Conservation (phyloP, 2,329 filamentous ascomycete species). For the Leptosphaerulina australis region DNA sequence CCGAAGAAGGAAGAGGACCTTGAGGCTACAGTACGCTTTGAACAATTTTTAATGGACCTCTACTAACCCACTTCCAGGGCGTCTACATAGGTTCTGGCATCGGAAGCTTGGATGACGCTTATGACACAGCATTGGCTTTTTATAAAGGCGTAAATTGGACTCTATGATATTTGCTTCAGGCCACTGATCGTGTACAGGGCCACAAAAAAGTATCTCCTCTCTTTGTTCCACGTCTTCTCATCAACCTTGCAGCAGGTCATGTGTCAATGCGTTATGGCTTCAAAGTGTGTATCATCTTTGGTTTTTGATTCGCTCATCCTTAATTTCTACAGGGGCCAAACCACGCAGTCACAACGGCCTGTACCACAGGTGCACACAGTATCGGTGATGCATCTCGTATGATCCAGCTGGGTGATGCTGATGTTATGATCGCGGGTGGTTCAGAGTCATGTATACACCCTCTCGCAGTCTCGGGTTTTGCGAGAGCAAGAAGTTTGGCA, state of each 20-base stretch:
- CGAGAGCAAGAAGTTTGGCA: slow-evolving; percentile 82
- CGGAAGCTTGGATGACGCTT: slow-evolving; percentile 90
- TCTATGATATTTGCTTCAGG: rapidly evolving
- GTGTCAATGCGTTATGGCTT: slow-evolving; percentile 92
- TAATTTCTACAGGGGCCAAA: slow-evolving; percentile 71
- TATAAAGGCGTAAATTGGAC: slow-evolving; percentile 67
- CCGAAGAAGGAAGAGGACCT: slow-evolving; percentile 65
- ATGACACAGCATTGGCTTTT: slow-evolving; percentile 79
- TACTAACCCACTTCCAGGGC: slow-evolving; percentile 57
- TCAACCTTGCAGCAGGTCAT: slow-evolving; percentile 93
- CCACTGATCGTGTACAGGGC: slow-evolving; percentile 61
- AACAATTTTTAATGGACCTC: background rate
- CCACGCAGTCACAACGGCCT: slow-evolving; percentile 90
- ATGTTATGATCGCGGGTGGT: slow-evolving; percentile 96
- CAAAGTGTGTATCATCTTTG: slow-evolving; percentile 50
- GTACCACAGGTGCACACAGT: slow-evolving; percentile 93
- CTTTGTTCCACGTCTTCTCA: slow-evolving; percentile 90
- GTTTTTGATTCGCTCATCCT: background rate
- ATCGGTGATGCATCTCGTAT: slow-evolving; percentile 93
- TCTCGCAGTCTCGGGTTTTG: slow-evolving; percentile 88
- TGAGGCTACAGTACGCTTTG: slow-evolving; percentile 67
- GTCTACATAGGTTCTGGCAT: slow-evolving; percentile 96
- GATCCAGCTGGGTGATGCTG: slow-evolving; percentile 86
- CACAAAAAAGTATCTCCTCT: slow-evolving; percentile 92
- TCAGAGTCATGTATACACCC: slow-evolving; percentile 96